phyloP scores from a whole-genome alignment of 176 grass and related monocot species.

The Paspalum notatum region DNA sequence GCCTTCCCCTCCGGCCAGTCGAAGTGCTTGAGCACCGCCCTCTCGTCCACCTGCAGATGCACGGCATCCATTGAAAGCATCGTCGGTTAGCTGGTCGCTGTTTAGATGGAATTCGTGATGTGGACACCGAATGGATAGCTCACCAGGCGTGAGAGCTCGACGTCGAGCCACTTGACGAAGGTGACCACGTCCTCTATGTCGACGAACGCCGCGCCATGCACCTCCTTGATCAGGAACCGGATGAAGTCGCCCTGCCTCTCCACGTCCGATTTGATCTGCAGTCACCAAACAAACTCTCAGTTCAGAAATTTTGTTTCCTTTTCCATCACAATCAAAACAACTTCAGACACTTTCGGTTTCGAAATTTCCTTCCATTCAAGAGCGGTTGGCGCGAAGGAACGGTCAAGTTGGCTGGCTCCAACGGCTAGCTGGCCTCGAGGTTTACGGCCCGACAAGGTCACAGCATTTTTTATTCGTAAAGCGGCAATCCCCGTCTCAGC shows the following conservation, averaged over 20 bases:
- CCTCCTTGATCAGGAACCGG: constrained; percentile 88
- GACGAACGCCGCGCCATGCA: constrained; percentile 58
- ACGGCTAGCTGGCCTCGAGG: constrained; percentile 43
- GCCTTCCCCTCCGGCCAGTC: constrained; percentile 97
- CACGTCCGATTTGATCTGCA: constrained; percentile 88
- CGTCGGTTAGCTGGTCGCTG: neutral
- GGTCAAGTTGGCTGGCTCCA: neutral
- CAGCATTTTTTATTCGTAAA: neutral
- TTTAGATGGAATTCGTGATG: neutral
- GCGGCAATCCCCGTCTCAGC: neutral
- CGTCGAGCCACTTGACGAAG: constrained; percentile 99
- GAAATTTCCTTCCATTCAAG: neutral
- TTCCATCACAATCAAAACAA: neutral
- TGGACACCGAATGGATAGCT: neutral
- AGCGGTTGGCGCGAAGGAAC: constrained; percentile 51
- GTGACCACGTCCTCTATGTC: constrained; percentile 92
- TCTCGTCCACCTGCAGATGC: constrained; percentile 70
- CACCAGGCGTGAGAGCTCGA: constrained; percentile 91
- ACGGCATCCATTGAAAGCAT: neutral
- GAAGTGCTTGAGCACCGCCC: constrained; percentile 96
- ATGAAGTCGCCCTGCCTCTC: constrained; percentile 97
- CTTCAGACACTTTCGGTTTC: neutral
- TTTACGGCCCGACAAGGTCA: neutral
- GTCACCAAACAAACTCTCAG: neutral
- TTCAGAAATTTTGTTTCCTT: neutral